These are phyloP conservation scores for Magnusiomyces suaveolens DNA, from an alignment of 1,139 yeast species.

Conservation along the genomic window DNA sequence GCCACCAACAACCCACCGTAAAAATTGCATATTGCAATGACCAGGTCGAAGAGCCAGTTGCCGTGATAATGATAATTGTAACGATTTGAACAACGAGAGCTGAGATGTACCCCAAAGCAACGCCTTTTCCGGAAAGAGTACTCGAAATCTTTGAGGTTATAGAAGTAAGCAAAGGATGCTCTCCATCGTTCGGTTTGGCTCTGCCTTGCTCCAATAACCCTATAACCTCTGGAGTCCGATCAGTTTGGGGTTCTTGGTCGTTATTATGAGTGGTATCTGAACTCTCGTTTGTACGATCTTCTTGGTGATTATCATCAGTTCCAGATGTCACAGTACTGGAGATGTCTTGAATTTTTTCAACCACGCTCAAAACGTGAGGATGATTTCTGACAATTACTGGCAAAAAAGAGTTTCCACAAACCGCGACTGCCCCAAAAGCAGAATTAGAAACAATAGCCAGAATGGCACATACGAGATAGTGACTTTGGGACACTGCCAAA, in stretches of 20 bases:
- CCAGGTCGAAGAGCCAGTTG: slow-evolving; percentile 36
- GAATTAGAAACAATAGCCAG: slow-evolving; percentile 52
- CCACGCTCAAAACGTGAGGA: slow-evolving; percentile 16
- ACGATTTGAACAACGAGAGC: slow-evolving; percentile 52
- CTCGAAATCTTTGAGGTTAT: slow-evolving; percentile 26
- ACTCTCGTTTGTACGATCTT: background rate
- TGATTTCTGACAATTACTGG: slow-evolving; percentile 45
- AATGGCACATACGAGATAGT: slow-evolving; percentile 47
- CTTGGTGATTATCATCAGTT: background rate
- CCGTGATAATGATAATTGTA: slow-evolving; percentile 43
- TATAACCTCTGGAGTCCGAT: slow-evolving; percentile 1
- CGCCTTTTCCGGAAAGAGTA: slow-evolving; percentile 52
- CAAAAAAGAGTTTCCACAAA: slow-evolving; percentile 62
- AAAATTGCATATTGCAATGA: slow-evolving; percentile 49
- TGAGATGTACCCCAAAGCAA: slow-evolving; percentile 55
- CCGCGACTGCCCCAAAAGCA: slow-evolving; percentile 64
- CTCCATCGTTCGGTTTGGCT: slow-evolving; percentile 1
- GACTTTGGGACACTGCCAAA: slow-evolving; percentile 35
- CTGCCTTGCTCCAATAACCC: background rate
- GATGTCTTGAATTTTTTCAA: slow-evolving; percentile 3
- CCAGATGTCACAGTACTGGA: background rate
- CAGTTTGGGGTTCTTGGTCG: background rate
- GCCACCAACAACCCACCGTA: slow-evolving; percentile 64
- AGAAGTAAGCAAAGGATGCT: slow-evolving; percentile 14
- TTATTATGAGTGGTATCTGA: background rate